Evolutionary conservation across 495 filamentous ascomycete genomes (phyloP).

Genomic region (Lasiosphaeris hirsuta): DNA sequence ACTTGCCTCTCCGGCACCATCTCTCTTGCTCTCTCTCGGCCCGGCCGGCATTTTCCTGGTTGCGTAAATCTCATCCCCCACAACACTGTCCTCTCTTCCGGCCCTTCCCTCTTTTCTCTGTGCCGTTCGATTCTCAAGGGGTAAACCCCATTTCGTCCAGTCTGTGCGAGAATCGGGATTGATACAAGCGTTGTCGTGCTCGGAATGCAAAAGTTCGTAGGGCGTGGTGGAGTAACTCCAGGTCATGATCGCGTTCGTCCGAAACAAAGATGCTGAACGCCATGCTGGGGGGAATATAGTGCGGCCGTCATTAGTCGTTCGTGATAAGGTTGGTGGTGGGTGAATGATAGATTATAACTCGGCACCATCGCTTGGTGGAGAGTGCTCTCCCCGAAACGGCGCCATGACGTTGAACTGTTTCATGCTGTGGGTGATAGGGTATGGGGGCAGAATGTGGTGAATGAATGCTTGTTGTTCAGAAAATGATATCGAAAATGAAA

Average conservation of each 20-base stretch:
- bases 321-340: neutral
- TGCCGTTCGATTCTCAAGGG: no score
- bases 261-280: slow-evolving; percentile 1
- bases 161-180: no score
- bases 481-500: slow-evolving; percentile 3
- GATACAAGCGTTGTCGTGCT: no score
- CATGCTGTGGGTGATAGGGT: neutral
- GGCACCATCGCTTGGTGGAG: neutral
- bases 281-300: neutral
- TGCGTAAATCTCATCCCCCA: no score
- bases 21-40: no score
- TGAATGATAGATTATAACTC: slow-evolving; percentile 3
- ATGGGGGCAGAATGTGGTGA: slow-evolving; percentile 2
- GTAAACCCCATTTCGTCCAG: no score
- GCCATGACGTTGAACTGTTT: neutral
- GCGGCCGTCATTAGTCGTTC: slow-evolving; percentile 12
- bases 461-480: slow-evolving; percentile 8
- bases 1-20: no score
- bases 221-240: neutral
- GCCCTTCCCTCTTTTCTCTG: no score
- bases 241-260: slow-evolving; percentile 5
- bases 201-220: no score
- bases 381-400: neutral
- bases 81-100: no score
- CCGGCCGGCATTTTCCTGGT: no score